Evolutionary conservation across 2,329 filamentous ascomycete genomes (phyloP).

Genomic region (Colletotrichum sp.): DNA sequence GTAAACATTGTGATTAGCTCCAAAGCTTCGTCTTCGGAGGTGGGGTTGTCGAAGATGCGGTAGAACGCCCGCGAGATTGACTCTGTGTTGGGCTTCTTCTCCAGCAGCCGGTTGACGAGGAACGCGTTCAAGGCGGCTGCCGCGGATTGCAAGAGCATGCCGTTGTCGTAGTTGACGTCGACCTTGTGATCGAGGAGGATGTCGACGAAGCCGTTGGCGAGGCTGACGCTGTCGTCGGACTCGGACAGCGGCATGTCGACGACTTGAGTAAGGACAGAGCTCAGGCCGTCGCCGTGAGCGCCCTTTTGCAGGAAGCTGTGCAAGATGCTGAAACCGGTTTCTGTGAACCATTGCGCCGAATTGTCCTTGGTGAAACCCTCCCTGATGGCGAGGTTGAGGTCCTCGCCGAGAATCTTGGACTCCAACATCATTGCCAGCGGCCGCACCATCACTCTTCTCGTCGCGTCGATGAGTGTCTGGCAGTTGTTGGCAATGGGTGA

Average conservation of each 20-base stretch:
- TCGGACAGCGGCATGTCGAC: slow-evolving; percentile 45
- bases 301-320: slow-evolving; percentile 55
- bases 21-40: slow-evolving; percentile 55
- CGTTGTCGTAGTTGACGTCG: slow-evolving; percentile 54
- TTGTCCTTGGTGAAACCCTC: slow-evolving; percentile 48
- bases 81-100: slow-evolving; percentile 52
- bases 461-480: slow-evolving; percentile 57
- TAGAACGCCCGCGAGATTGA: slow-evolving; percentile 60
- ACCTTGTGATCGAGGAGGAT: slow-evolving; percentile 44
- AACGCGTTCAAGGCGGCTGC: slow-evolving; percentile 55
- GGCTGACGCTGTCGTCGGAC: slow-evolving; percentile 33
- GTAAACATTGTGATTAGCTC: slow-evolving; percentile 57
- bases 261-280: slow-evolving; percentile 48
- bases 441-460: slow-evolving; percentile 40
- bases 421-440: slow-evolving; percentile 49
- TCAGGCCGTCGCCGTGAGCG: slow-evolving; percentile 50
- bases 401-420: slow-evolving; percentile 42
- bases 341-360: slow-evolving; percentile 50
- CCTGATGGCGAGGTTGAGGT: slow-evolving; percentile 50
- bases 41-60: slow-evolving; percentile 56
- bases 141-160: slow-evolving; percentile 57
- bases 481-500: slow-evolving; percentile 57
- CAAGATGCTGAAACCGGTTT: slow-evolving; percentile 51
- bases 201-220: slow-evolving; percentile 52
- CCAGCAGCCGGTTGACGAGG: slow-evolving; percentile 56